Conservation (phyloP, 2,329 filamentous ascomycete genomes). For the Sclerotinia spermophila region DNA sequence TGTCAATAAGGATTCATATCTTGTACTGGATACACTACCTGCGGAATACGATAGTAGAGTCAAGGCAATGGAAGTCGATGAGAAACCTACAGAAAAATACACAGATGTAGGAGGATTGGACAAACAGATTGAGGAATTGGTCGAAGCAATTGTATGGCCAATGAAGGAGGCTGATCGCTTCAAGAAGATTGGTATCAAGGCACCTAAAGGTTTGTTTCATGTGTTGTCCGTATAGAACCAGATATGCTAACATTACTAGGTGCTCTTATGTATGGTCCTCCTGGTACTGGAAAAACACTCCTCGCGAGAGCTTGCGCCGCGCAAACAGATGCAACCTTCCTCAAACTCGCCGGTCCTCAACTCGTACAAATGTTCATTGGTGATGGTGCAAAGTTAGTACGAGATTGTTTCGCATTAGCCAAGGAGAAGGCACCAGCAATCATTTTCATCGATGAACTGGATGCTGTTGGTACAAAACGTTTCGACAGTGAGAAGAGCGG, state of each 20-base stretch:
- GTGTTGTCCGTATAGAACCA: constrained; percentile 24
- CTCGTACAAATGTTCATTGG: constrained; percentile 99
- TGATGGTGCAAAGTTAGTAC: constrained; percentile 94
- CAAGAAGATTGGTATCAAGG: constrained; percentile 99
- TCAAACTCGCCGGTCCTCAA: constrained; percentile 96
- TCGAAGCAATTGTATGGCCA: constrained; percentile 98
- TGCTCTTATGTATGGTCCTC: constrained; percentile 95
- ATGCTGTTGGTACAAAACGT: constrained; percentile 97
- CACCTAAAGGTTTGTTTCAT: constrained; percentile 76
- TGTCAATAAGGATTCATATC: constrained; percentile 98
- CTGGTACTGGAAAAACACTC: constrained; percentile 85
- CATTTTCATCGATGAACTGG: constrained; percentile 98
- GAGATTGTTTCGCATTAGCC: constrained; percentile 93
- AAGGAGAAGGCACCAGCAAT: constrained; percentile 99
- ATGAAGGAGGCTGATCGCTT: constrained; percentile 99
- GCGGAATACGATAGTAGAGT: constrained; percentile 98
- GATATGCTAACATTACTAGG: constrained; percentile 50
- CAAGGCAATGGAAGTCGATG: constrained; percentile 99
- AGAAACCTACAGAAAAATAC: constrained; percentile 99
- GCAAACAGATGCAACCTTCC: constrained; percentile 96
- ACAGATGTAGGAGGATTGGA: constrained; percentile 95
- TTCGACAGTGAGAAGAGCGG: constrained; percentile 98
- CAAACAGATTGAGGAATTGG: constrained; percentile 98
- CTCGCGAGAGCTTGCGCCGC: constrained; percentile 94
- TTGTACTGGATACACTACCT: constrained; percentile 92